phyloP scores from a whole-genome alignment of 768 basidiomycete species.

The Mycena floridula region DNA sequence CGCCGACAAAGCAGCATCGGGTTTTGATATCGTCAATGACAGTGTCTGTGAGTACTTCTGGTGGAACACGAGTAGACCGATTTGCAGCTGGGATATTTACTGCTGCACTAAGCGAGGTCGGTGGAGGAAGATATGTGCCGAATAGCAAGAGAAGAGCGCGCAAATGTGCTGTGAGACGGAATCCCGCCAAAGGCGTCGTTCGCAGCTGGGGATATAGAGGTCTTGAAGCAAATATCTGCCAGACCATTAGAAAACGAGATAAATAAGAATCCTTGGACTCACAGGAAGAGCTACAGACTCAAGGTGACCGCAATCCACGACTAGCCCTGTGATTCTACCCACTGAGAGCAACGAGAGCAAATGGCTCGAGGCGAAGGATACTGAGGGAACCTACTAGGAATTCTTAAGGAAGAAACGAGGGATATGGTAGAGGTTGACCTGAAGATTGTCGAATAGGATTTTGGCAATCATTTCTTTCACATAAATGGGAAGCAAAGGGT shows the following conservation, averaged over 20 bases:
- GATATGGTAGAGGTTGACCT: conserved; percentile 39
- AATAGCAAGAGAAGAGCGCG: conserved; percentile 77
- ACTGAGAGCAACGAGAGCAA: conserved; percentile 79
- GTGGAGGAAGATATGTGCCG: conserved; percentile 81
- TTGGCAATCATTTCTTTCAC: conserved; percentile 87
- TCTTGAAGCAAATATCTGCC: conserved; percentile 82
- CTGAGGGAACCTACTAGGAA: conserved; percentile 70
- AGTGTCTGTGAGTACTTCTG: conserved; percentile 70
- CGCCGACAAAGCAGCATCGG: conserved; percentile 83
- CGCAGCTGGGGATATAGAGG: conserved; percentile 79
- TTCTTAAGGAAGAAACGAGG: background rate
- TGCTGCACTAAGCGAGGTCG: conserved; percentile 59
- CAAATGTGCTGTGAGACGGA: conserved; percentile 72
- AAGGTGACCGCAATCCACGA: conserved; percentile 88
- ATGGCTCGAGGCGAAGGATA: conserved; percentile 90
- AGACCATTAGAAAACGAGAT: conserved; percentile 2
- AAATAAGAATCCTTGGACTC: conserved; percentile 19
- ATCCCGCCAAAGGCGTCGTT: conserved; percentile 87
- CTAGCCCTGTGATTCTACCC: conserved; percentile 89
- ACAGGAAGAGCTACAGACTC: conserved; percentile 89
- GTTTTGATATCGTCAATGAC: conserved; percentile 90
- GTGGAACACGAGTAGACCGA: conserved; percentile 63
- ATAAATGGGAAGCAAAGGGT: conserved; percentile 77
- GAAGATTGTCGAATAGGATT: conserved; percentile 84
- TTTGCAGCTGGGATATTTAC: conserved; percentile 57